Conservation (phyloP, 2,329 filamentous ascomycete genomes). For the Rasamsonia emersonii region DNA sequence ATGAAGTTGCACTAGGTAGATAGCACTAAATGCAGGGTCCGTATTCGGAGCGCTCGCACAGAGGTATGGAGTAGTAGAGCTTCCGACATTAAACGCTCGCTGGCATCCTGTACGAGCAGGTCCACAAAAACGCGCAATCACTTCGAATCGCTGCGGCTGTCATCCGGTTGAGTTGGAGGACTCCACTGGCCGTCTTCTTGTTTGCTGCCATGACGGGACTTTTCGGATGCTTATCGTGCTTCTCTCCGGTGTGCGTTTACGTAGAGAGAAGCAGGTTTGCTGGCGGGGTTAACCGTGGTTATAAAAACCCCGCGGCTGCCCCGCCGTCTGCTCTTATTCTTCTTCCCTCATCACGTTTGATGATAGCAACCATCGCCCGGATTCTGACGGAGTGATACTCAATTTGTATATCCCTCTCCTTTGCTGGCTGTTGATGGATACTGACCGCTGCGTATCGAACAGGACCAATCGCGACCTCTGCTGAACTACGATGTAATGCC, state of each 20-base stretch:
- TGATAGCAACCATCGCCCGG: constrained; percentile 1
- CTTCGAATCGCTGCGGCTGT: no score
- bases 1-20: no score
- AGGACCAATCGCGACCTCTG: constrained; percentile 4
- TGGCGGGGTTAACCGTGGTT: not conserved
- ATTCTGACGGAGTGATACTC: not conserved
- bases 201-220: constrained; percentile 1
- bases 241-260: no score
- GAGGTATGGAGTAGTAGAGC: no score
- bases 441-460: not conserved
- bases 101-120: no score
- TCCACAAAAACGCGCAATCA: no score
- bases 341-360: constrained; percentile 5
- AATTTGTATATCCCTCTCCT: constrained; percentile 12
- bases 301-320: constrained; percentile 10
- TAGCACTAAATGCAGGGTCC: no score
- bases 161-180: no score
- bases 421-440: not conserved
- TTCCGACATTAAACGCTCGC: no score
- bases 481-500: constrained; percentile 17
- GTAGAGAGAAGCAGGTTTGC: no score
- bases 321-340: constrained; percentile 4
- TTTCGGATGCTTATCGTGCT: constrained; percentile 2
- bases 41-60: no score
- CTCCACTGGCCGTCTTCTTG: constrained; percentile 3